A percentile compares a stretch with the other conserved stretches of the same genome.
Conservation (phyloP, 805 yeast genomes). For the Groenewaldozyma salmanticensis region DNA sequence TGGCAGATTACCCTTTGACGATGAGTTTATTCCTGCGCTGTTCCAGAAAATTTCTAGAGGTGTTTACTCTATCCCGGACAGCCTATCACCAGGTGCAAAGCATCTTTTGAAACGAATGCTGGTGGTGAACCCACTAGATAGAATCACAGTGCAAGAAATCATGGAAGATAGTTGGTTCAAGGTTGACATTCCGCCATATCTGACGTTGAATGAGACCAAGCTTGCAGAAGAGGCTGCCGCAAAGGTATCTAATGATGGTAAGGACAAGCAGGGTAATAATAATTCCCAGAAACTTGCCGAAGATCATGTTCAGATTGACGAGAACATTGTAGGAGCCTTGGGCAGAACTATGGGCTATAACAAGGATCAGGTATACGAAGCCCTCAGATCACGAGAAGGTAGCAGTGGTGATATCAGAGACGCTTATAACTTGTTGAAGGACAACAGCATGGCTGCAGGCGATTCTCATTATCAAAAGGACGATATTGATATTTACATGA, state of each 20-base stretch:
- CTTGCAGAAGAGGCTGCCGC: constrained; percentile 7
- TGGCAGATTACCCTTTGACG: constrained; percentile 93
- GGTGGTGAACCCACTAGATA: constrained; percentile 86
- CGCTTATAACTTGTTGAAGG: constrained; percentile 73
- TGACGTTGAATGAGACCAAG: constrained; percentile 46
- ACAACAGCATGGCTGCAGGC: constrained; percentile 38
- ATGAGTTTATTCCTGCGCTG: constrained; percentile 88
- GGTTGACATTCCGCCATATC: constrained; percentile 67
- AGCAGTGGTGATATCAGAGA: constrained; percentile 64
- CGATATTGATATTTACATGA: constrained; percentile 14
- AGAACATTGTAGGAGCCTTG: constrained; percentile 63
- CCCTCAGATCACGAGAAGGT: constrained; percentile 36
- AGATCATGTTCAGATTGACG: constrained; percentile 39
- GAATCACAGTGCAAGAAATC: constrained; percentile 87
- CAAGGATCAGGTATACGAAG: constrained; percentile 68
- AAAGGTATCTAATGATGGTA: constrained; percentile 16
- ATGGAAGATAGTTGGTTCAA: constrained; percentile 94
- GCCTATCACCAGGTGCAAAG: constrained; percentile 77
- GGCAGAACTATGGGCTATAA: constrained; percentile 84
- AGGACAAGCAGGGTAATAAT: constrained; percentile 13
- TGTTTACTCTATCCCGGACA: constrained; percentile 82
- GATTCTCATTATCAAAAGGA: constrained; percentile 15
- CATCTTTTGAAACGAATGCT: constrained; percentile 77
- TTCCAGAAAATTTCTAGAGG: constrained; percentile 91
- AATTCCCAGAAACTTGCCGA: constrained; percentile 22